Base-by-base conservation (phyloP, 2,329 filamentous ascomycete species). In the Pseudopyrenochaeta lycopersici region DNA sequence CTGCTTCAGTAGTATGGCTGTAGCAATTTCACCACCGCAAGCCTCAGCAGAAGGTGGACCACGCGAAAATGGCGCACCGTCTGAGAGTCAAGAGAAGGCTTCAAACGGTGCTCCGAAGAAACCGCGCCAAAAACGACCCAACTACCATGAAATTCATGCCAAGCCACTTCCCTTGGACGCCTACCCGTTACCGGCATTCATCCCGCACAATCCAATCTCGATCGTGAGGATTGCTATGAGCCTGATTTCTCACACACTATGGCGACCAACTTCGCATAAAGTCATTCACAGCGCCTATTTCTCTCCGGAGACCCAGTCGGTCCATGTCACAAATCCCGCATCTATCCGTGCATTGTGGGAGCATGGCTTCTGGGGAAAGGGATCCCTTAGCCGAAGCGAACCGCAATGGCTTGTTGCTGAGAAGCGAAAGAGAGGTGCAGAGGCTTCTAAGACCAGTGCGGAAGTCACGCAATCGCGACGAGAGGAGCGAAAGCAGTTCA, bases 291-390 rank as follows among this genome's bases (percentile, higher is more conserved):
- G 84, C 43, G 94, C 89, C 45, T 85, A 89, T 62, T 97, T 94
- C 82, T 94, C 92, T n/a, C 77, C 85, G 1, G 85, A 89, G 51
- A 96, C 92, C 3, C 86, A 88, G 27, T 95, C 92, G 0, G 85
- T 99, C 14, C 91, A 97, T 71, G 83, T 99, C 51, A 91, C 87
- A 15, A 89, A 97, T 73, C 81, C 87, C 21, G 82, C 83, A 49
- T 88, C 91, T 3, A 88, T 96, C 58, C 84, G 90, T 49, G 91
- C 89, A 1, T 77, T 99, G 20, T 99, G 96, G 95, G 91, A 97
- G 76, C 91, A 96, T 79, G 95, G 95, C 4, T 99, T 99, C 77
- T 99, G 94, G 76, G 96, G 96, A 42, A 97, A 97, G 76, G 95
- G 95, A 39, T 94, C 82, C 65, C 80, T 98, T 53, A 97, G 93